These are phyloP conservation scores for Endoconidiophora laricicola DNA, from an alignment of 2,329 filamentous ascomycete species.

Conservation along the genomic window DNA sequence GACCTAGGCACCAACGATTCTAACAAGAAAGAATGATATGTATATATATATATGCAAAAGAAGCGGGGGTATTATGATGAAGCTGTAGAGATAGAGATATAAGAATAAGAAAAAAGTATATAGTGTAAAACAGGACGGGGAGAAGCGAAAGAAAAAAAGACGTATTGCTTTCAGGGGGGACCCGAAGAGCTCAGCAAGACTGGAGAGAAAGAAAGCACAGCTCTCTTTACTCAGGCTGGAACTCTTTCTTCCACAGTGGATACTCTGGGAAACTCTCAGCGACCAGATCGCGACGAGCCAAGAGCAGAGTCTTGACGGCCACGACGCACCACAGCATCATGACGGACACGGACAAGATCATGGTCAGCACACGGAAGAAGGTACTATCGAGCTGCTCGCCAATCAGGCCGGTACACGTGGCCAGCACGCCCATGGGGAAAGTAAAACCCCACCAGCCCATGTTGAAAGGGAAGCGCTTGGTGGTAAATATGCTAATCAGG, in stretches of 20 bases:
- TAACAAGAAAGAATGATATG: no score
- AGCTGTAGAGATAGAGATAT: not conserved
- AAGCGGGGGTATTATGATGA: not conserved
- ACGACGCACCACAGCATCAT: constrained; percentile 28
- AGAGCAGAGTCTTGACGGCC: constrained; percentile 21
- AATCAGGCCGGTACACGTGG: constrained; percentile 25
- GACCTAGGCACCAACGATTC: no score
- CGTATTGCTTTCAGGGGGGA: not conserved
- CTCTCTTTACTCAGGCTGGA: constrained; percentile 9
- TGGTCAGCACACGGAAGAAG: constrained; percentile 27
- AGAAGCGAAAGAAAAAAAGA: not conserved
- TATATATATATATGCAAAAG: no score
- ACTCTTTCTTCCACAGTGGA: constrained; percentile 12
- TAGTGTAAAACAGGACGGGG: not conserved
- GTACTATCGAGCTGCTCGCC: constrained; percentile 26
- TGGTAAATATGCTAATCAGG: constrained; percentile 25
- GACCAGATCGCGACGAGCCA: constrained; percentile 16
- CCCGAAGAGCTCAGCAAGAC: not conserved
- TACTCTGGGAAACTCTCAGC: constrained; percentile 13
- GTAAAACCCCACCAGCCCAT: constrained; percentile 34
- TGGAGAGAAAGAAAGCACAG: not conserved
- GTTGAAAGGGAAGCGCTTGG: constrained; percentile 27
- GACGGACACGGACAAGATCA: constrained; percentile 25
- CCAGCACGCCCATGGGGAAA: constrained; percentile 29
- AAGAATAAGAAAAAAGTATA: not conserved